These are phyloP conservation scores for Termitomyces sp. DNA, from an alignment of 768 basidiomycete genomes.

Conservation along the genomic window DNA sequence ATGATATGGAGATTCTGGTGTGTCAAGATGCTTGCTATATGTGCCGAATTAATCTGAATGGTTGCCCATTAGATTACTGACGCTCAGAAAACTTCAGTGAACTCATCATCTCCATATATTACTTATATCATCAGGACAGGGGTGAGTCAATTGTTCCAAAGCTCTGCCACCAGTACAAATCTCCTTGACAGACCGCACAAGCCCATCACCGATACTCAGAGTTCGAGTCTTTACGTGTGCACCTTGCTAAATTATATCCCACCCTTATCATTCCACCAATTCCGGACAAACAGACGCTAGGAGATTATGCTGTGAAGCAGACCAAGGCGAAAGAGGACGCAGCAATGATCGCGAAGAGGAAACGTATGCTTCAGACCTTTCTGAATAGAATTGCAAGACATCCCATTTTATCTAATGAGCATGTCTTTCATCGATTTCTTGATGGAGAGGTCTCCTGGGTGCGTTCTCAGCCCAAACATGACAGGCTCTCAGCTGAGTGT, in stretches of 20 bases:
- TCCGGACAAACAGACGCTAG: conserved; percentile 92
- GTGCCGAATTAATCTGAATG: not conserved
- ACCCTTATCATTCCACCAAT: conserved; percentile 97
- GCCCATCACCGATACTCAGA: conserved; percentile 94
- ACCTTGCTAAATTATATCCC: conserved; percentile 86
- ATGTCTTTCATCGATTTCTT: conserved; percentile 94
- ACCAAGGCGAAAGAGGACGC: conserved; percentile 96
- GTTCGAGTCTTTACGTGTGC: conserved; percentile 89
- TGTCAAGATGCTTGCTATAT: conserved; percentile 24
- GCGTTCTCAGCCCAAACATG: conserved; percentile 22
- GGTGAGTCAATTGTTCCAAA: conserved; percentile 39
- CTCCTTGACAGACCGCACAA: conserved; percentile 60
- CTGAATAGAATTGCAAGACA: conserved; percentile 86
- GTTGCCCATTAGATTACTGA: conserved; percentile 71
- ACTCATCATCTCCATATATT: conserved; percentile 89
- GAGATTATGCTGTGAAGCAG: conserved; percentile 97
- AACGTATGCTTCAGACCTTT: conserved; percentile 95
- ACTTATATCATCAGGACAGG: conserved; percentile 90
- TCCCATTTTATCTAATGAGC: conserved; percentile 94
- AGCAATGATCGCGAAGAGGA: conserved; percentile 85
- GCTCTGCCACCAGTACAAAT: conserved; percentile 7
- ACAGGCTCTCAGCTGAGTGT: not conserved
- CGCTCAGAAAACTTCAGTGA: conserved; percentile 91
- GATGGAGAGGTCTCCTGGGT: conserved; percentile 98
- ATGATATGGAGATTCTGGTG: conserved; percentile 79